These are phyloP conservation scores for Hypomontagnella submonticulosa DNA, from an alignment of 495 filamentous ascomycete genomes.

Conservation along the genomic window DNA sequence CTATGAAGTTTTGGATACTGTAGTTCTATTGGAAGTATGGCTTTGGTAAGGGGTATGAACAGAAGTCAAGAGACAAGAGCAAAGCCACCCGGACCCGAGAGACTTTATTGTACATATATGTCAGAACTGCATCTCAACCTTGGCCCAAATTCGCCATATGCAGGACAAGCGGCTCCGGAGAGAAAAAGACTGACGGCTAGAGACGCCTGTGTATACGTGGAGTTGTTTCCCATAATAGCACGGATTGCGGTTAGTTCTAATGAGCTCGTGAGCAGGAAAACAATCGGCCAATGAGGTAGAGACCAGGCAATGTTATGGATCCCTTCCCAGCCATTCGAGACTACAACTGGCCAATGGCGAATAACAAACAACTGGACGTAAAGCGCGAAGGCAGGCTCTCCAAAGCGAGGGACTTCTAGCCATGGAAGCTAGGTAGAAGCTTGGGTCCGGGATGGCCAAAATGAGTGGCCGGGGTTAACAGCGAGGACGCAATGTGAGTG, in stretches of 20 bases:
- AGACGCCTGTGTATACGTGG: slow-evolving; percentile 25
- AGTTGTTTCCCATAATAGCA: slow-evolving; percentile 31
- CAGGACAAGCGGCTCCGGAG: slow-evolving; percentile 22
- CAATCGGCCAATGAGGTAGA: slow-evolving; percentile 17
- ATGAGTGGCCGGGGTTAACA: slow-evolving; percentile 22
- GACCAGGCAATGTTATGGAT: slow-evolving; percentile 7
- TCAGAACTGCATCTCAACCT: slow-evolving; percentile 15
- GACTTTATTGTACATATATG: slow-evolving; percentile 20
- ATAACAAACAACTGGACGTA: neutral
- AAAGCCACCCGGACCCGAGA: slow-evolving; percentile 10
- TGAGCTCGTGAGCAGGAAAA: slow-evolving; percentile 15
- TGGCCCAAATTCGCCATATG: slow-evolving; percentile 11
- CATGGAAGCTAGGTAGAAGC: slow-evolving; percentile 6
- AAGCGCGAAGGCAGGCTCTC: slow-evolving; percentile 9
- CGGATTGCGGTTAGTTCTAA: slow-evolving; percentile 12
- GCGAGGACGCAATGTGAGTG: slow-evolving; percentile 31
- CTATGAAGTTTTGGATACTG: slow-evolving; percentile 1
- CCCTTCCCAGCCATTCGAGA: slow-evolving; percentile 13
- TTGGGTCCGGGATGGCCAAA: slow-evolving; percentile 25
- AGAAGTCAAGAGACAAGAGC: slow-evolving; percentile 4
- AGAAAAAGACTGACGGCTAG: slow-evolving; percentile 2
- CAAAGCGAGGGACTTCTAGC: slow-evolving; percentile 11
- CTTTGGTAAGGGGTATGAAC: slow-evolving; percentile 10
- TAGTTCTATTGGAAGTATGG: slow-evolving; percentile 6
- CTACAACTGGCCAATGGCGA: slow-evolving; percentile 17